These are phyloP conservation scores for Melaleuca alternifolia DNA, from an alignment of 345 rosid genomes.

Conservation along the genomic window DNA sequence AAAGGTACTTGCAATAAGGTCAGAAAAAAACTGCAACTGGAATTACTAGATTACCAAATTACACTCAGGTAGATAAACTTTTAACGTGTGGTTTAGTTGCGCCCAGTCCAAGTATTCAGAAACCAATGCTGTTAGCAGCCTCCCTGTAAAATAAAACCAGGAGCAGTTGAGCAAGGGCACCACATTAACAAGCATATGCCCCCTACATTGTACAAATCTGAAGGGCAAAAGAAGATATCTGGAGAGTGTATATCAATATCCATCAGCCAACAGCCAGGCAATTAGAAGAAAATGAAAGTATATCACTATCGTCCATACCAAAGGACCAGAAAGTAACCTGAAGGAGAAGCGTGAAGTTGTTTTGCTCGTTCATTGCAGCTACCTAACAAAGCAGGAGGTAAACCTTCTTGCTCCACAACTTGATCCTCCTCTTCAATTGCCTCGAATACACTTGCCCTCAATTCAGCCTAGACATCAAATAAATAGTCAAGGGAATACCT, in stretches of 20 bases:
- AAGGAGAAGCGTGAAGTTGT: conserved; percentile 87
- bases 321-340: conserved; percentile 34
- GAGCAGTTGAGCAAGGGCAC: not conserved
- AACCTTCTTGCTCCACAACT: conserved; percentile 62
- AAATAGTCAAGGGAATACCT: not conserved
- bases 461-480: conserved; percentile 62
- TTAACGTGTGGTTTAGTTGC: conserved; percentile 72
- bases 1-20: not conserved
- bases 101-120: conserved; percentile 99
- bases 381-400: conserved; percentile 88
- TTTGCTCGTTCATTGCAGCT: conserved; percentile 93
- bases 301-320: not conserved
- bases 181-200: not conserved
- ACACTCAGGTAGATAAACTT: conserved; percentile 90
- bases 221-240: not conserved
- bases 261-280: not conserved
- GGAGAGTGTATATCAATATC: not conserved
- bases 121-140: conserved; percentile 66
- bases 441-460: conserved; percentile 93
- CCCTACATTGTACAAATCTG: not conserved
- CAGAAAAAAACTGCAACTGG: not conserved
- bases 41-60: conserved; percentile 79
- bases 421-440: conserved; percentile 96
- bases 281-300: not conserved
- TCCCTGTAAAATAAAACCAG: conserved; percentile 43